Evolutionary conservation across 139 green algal genomes (phyloP).

Genomic region (Mesostigma viride): DNA sequence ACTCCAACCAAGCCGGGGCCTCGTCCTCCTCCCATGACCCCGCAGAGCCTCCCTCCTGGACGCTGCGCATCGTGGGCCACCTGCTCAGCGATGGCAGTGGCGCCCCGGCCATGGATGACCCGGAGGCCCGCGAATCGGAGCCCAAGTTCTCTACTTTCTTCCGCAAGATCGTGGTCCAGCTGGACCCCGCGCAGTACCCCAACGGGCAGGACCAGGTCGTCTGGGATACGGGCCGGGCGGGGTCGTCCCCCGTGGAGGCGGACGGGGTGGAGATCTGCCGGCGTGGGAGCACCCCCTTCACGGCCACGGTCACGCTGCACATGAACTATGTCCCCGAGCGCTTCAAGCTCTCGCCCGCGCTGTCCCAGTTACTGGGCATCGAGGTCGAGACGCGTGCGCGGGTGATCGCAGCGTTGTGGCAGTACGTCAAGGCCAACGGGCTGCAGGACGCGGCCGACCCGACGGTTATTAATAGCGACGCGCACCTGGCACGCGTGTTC

Average conservation of each 20-base stretch:
- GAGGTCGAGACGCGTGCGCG: slow-evolving; percentile 21
- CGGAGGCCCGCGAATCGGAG: neutral
- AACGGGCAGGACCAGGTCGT: slow-evolving; percentile 14
- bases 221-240: slow-evolving; percentile 26
- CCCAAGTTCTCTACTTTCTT: slow-evolving; percentile 38
- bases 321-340: slow-evolving; percentile 30
- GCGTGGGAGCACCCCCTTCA: slow-evolving; percentile 26
- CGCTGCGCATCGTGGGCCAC: slow-evolving; percentile 25
- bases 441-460: slow-evolving; percentile 14
- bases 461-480: slow-evolving; percentile 30
- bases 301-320: slow-evolving; percentile 31
- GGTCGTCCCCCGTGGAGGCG: neutral
- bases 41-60: slow-evolving; percentile 17
- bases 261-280: slow-evolving; percentile 44
- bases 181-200: slow-evolving; percentile 33
- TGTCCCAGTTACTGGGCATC: slow-evolving; percentile 20
- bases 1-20: slow-evolving; percentile 12
- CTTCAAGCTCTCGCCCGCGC: slow-evolving; percentile 12
- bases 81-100: slow-evolving; percentile 6
- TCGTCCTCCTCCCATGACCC: slow-evolving; percentile 7
- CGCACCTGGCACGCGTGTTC: slow-evolving; percentile 20
- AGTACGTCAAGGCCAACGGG: slow-evolving; percentile 1
- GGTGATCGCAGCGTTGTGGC: slow-evolving; percentile 31
- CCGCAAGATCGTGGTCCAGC: slow-evolving; percentile 31
- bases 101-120: neutral